Percentiles rank a stretch among this genome's conserved stretches.
Evolutionary conservation across 352 stramenopile genomes (phyloP).

Genomic region (Phytophthora chlamydospora): DNA sequence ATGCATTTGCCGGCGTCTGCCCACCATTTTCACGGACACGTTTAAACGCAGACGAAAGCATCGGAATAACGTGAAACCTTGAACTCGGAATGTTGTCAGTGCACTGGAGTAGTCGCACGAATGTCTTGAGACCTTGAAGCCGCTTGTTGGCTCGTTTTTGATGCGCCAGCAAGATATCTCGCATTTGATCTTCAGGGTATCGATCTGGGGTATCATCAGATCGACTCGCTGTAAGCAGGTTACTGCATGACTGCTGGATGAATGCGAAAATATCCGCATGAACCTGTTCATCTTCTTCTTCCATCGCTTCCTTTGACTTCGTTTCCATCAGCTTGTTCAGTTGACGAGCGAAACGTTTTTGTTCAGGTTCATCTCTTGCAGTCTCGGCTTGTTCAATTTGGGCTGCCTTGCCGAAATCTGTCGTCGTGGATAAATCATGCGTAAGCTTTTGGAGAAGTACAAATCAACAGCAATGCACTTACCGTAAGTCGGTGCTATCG

Average conservation of each 20-base stretch:
- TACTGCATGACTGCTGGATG: slow-evolving; percentile 58
- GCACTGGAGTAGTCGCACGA: slow-evolving; percentile 56
- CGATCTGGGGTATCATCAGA: slow-evolving; percentile 1
- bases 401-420: slow-evolving; percentile 46
- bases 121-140: slow-evolving; percentile 71
- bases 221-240: slow-evolving; percentile 13
- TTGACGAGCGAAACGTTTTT: slow-evolving; percentile 57
- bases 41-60: slow-evolving; percentile 81
- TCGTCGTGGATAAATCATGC: neutral
- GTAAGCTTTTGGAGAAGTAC: slow-evolving; percentile 7
- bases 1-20: neutral
- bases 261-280: slow-evolving; percentile 86
- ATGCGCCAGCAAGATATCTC: slow-evolving; percentile 55
- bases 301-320: slow-evolving; percentile 76
- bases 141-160: slow-evolving; percentile 52
- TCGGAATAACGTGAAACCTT: slow-evolving; percentile 75
- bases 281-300: slow-evolving; percentile 87
- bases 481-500: slow-evolving; percentile 61
- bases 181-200: slow-evolving; percentile 56
- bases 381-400: slow-evolving; percentile 6
- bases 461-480: slow-evolving; percentile 5
- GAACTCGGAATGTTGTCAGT: slow-evolving; percentile 64
- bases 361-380: slow-evolving; percentile 18
- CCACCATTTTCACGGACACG: slow-evolving; percentile 26
- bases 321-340: slow-evolving; percentile 73